These are phyloP conservation scores for Filobasidium wieringae DNA, from an alignment of 768 basidiomycete species.

Conservation along the genomic window DNA sequence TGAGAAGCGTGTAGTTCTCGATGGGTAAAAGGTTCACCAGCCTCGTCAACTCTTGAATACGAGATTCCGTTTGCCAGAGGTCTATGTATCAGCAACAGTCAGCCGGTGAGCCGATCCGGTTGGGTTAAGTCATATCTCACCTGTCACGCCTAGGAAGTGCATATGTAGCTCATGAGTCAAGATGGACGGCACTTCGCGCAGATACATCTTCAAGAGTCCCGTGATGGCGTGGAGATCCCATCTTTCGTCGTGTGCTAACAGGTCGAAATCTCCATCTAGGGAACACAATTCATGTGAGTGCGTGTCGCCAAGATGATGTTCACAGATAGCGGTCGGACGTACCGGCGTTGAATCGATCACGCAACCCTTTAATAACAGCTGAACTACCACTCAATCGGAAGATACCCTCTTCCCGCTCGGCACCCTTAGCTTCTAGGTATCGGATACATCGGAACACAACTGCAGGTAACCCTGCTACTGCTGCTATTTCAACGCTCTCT, in stretches of 20 bases:
- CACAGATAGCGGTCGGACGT: conserved; percentile 26
- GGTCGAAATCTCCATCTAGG: conserved; percentile 87
- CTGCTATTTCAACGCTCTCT: conserved; percentile 75
- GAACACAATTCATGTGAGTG: no score
- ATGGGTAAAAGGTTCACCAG: conserved; percentile 79
- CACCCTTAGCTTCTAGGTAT: conserved; percentile 84
- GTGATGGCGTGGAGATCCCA: conserved; percentile 98
- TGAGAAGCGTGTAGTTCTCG: conserved; percentile 83
- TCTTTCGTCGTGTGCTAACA: conserved; percentile 74
- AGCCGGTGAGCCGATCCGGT: background rate
- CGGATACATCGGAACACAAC: conserved; percentile 91
- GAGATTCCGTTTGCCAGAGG: conserved; percentile 73
- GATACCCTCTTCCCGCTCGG: conserved; percentile 94
- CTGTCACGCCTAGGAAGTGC: conserved; percentile 81
- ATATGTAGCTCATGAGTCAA: conserved; percentile 84
- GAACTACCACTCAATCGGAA: conserved; percentile 91
- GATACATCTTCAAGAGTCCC: conserved; percentile 80
- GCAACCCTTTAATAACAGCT: conserved; percentile 83
- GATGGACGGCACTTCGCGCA: conserved; percentile 89
- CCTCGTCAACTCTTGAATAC: conserved; percentile 71
- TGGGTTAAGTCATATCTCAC: conserved; percentile 46
- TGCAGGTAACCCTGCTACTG: conserved; percentile 82
- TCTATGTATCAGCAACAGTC: conserved; percentile 45
- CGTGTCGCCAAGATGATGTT: background rate
- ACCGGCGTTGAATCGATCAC: conserved; percentile 87